A percentile compares a stretch with the other conserved stretches of the same genome.
Conservation (phyloP, 2,329 filamentous ascomycete species). For the Trichoderma breve region DNA sequence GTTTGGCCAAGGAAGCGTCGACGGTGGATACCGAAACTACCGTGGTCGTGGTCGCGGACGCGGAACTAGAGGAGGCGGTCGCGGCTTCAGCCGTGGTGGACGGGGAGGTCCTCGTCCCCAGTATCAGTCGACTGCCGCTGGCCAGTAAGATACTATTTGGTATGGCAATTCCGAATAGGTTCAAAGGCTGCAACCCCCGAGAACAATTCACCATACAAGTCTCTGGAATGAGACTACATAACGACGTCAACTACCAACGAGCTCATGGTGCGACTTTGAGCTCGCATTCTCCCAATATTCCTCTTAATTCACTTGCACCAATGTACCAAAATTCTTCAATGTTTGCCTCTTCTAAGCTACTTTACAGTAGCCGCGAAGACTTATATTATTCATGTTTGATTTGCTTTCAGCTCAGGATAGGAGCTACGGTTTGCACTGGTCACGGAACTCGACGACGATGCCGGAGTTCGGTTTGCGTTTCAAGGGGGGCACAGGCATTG, state of each 20-base stretch:
- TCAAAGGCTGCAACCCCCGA: not conserved
- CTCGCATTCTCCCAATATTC: not conserved
- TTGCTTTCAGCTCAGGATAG: constrained; percentile 22
- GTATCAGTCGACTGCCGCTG: constrained; percentile 31
- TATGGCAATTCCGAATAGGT: not conserved
- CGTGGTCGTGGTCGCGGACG: constrained; percentile 77
- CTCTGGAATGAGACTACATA: not conserved
- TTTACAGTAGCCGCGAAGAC: not conserved
- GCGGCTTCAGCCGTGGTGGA: constrained; percentile 41
- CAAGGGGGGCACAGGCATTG: constrained; percentile 19
- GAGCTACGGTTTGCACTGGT: constrained; percentile 21
- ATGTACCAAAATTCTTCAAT: constrained; percentile 33
- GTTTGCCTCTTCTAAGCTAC: constrained; percentile 14
- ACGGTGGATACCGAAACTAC: constrained; percentile 73
- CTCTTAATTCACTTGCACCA: constrained; percentile 8
- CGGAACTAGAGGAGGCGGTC: constrained; percentile 37
- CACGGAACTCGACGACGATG: constrained; percentile 14
- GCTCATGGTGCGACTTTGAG: not conserved
- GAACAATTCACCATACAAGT: not conserved
- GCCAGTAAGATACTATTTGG: too few relatives aligned
- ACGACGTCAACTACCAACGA: not conserved
- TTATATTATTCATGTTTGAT: constrained; percentile 7
- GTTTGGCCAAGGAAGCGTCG: constrained; percentile 93
- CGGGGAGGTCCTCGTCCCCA: constrained; percentile 38
- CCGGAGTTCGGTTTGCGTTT: constrained; percentile 29